Percentiles rank a stretch among this genome's conserved stretches.
Conservation (phyloP, 148 eudicot species). For the Rhododendron ovatum region DNA sequence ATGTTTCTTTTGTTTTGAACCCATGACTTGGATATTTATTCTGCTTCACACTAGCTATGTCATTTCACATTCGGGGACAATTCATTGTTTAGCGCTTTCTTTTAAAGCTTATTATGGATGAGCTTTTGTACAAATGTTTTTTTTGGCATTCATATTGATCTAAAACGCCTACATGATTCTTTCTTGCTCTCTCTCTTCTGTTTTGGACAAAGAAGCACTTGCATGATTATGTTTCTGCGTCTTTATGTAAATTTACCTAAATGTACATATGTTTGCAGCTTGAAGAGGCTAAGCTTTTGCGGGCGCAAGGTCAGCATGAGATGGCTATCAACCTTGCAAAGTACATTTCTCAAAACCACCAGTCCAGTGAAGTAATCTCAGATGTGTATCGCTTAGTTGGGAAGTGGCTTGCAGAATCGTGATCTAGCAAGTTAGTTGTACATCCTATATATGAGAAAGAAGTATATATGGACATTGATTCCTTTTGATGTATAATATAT, state of each 20-base stretch:
- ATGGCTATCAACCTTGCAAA: constrained; percentile 94
- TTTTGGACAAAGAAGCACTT: background rate
- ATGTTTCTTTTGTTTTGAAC: background rate
- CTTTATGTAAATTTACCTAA: background rate
- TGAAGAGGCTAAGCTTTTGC: constrained; percentile 94
- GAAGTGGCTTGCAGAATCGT: constrained; percentile 94
- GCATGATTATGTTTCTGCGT: background rate
- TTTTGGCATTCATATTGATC: background rate
- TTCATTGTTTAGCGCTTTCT: background rate
- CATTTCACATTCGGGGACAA: background rate
- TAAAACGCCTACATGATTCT: background rate
- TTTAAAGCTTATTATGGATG: background rate
- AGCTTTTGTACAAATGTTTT: background rate
- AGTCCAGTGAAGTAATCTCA: constrained; percentile 53
- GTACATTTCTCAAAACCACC: constrained; percentile 60
- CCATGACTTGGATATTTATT: background rate
- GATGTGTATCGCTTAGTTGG: constrained; percentile 93
- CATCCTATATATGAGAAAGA: background rate
- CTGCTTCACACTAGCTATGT: background rate
- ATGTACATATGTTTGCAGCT: constrained; percentile 41
- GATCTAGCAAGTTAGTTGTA: constrained; percentile 83
- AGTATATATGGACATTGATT: background rate
- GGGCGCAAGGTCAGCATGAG: constrained; percentile 87
- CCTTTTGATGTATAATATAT: background rate
- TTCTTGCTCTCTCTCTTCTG: constrained; percentile 1